These are phyloP conservation scores for Rachicladosporium sp. DNA, from an alignment of 2,329 filamentous ascomycete genomes.

Conservation along the genomic window DNA sequence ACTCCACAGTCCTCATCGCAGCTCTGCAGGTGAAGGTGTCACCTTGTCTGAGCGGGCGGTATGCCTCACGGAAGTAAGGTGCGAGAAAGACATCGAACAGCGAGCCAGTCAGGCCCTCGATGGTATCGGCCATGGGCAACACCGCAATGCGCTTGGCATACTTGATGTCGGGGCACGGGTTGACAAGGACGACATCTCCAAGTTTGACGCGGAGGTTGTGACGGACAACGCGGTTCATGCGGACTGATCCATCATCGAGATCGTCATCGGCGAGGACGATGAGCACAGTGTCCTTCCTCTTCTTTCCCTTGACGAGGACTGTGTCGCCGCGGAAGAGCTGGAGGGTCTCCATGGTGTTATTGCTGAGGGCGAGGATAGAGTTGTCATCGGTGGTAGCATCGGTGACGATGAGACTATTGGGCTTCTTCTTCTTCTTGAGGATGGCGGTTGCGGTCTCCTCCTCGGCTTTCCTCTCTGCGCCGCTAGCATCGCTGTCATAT, in stretches of 20 bases:
- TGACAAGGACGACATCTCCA: slow-evolving; percentile 92
- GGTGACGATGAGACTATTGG: slow-evolving; percentile 95
- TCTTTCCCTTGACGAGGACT: slow-evolving; percentile 96
- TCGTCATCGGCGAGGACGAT: slow-evolving; percentile 97
- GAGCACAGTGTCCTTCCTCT: slow-evolving; percentile 96
- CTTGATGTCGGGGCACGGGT: slow-evolving; percentile 99
- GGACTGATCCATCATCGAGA: slow-evolving; percentile 89
- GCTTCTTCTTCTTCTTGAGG: slow-evolving; percentile 99
- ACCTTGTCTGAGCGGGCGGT: slow-evolving; percentile 91
- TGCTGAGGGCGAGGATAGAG: slow-evolving; percentile 95
- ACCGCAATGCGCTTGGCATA: slow-evolving; percentile 99
- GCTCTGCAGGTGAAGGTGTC: slow-evolving; percentile 95
- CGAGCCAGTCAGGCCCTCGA: slow-evolving; percentile 93
- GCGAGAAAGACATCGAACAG: slow-evolving; percentile 98
- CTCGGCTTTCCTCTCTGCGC: slow-evolving; percentile 44
- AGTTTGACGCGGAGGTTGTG: slow-evolving; percentile 98
- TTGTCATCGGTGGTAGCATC: slow-evolving; percentile 99
- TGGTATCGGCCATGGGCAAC: slow-evolving; percentile 92
- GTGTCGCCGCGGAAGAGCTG: slow-evolving; percentile 98
- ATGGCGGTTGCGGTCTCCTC: slow-evolving; percentile 93
- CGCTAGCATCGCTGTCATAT: slow-evolving; percentile 16
- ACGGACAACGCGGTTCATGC: slow-evolving; percentile 96
- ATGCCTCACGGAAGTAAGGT: slow-evolving; percentile 98
- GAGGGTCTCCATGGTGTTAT: slow-evolving; percentile 96
- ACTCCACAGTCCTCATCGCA: slow-evolving; percentile 98